Evolutionary conservation across 139 green algal species (phyloP).

Genomic region (Pedinophyceae sp.): DNA sequence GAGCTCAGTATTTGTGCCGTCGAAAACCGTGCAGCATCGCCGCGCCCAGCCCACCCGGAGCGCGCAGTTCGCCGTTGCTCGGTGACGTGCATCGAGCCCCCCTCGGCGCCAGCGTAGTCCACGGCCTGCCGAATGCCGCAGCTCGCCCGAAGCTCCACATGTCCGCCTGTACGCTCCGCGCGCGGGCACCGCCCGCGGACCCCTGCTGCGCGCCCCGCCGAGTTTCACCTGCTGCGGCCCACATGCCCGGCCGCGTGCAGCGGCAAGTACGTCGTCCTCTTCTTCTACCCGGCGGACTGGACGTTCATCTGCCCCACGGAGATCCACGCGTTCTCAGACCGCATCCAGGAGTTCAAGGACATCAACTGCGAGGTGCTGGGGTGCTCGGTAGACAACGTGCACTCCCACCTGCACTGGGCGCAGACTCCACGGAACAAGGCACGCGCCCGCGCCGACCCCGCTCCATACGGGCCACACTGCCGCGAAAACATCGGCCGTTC

Average conservation of each 20-base stretch:
- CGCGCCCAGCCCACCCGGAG: no score
- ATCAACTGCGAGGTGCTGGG: slow-evolving; percentile 20
- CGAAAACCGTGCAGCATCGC: no score
- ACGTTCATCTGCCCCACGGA: slow-evolving; percentile 28
- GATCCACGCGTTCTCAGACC: slow-evolving; percentile 27
- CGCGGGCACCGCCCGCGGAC: no score
- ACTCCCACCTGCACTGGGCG: slow-evolving; percentile 26
- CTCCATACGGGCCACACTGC: no score
- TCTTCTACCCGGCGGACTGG: slow-evolving; percentile 29
- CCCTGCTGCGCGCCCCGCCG: no score
- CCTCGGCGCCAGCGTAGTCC: no score
- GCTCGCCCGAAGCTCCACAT: no score
- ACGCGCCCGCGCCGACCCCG: no score
- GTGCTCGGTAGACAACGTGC: slow-evolving; percentile 15
- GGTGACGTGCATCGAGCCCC: background rate
- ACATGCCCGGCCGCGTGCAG: background rate
- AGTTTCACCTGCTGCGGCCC: background rate
- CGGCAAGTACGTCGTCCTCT: slow-evolving; percentile 22
- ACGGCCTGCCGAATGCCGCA: no score
- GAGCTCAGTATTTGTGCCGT: no score
- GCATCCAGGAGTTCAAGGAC: slow-evolving; percentile 21
- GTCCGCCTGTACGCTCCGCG: background rate
- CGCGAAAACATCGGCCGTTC: no score
- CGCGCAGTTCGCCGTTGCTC: background rate
- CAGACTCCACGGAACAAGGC: slow-evolving; percentile 20